Base-by-base conservation (phyloP, 306 rosid species). In the Ceratonia siliqua region DNA sequence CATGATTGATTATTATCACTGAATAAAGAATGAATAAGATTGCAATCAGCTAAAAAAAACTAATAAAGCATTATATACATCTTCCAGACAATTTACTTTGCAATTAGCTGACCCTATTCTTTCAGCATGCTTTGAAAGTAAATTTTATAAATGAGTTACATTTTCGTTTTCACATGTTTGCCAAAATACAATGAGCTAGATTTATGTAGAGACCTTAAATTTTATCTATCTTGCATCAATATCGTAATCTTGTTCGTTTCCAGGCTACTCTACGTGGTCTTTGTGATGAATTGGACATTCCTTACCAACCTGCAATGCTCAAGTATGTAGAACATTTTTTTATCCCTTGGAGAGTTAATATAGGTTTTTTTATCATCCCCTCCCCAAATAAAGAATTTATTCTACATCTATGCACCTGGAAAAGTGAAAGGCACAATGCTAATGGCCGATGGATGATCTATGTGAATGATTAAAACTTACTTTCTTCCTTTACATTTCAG, bases 301-400 rank as follows among this genome's bases (percentile, higher is more conserved):
- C 96, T 76, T 92, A 87, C 72, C 93, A 88, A 77, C 77, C 85
- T 62, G 52, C 83, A 68, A 92, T 92, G 97, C 90, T 89, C 79
- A 84, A 74, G 97, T 89, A 86, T 52, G 89, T 76, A 81, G 45
- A 67, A 63, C 35, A n/a, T 25, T 63, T 59, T 48, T 32, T 15
- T 43, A 18, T 42, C 72, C 28, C 30, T 21, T 43, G 55, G 66
- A 68, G 73, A 57, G 63, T 52, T 66, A 27, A 33, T 79, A 28
- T 20, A 18, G 17, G 11, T n/a, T 32, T 61, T 30, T 14, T 55
- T 30, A 30, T 11, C 62, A 14, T 50, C 22, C 17, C 36, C 33
- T 12, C 14, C 24, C 22, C 58, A 11, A 1, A 18, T 8, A 9
- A 8, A 30, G 32, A 17, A 1, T 75, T 43, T 62, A 42, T 35